A percentile compares a stretch with the other conserved stretches of the same genome.
phyloP scores from a whole-genome alignment of 1,284 basidiomycete genomes.

The Inonotus hispidus region DNA sequence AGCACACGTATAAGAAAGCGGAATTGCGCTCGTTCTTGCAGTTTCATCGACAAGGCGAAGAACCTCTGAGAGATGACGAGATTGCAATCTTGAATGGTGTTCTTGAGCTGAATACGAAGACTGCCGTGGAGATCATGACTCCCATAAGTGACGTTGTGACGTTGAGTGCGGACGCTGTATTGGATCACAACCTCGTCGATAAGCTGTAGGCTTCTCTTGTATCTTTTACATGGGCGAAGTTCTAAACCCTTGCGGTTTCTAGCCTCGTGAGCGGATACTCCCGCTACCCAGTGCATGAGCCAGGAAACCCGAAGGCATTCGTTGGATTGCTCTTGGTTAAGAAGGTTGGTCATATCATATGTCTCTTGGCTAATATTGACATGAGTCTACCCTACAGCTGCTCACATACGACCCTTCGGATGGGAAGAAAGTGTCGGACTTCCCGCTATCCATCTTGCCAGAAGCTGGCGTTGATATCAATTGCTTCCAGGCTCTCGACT shows the following conservation, averaged over 20 bases:
- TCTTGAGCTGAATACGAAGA: slow-evolving; percentile 80
- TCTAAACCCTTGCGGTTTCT: neutral
- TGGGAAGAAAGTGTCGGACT: slow-evolving; percentile 68
- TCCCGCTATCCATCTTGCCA: slow-evolving; percentile 79
- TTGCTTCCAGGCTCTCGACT: slow-evolving; percentile 81
- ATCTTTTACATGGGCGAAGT: neutral
- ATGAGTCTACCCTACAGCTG: slow-evolving; percentile 46
- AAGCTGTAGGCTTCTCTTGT: slow-evolving; percentile 44
- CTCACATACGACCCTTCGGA: slow-evolving; percentile 87
- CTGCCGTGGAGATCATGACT: slow-evolving; percentile 84
- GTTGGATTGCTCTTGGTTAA: slow-evolving; percentile 86
- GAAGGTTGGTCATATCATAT: slow-evolving; percentile 41
- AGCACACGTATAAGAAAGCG: slow-evolving; percentile 84
- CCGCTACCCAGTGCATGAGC: slow-evolving; percentile 86
- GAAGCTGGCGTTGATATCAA: slow-evolving; percentile 86
- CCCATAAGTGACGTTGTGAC: slow-evolving; percentile 81
- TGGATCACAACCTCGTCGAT: slow-evolving; percentile 79
- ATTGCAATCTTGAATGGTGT: slow-evolving; percentile 88
- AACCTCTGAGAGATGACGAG: slow-evolving; percentile 86
- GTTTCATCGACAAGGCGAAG: slow-evolving; percentile 82
- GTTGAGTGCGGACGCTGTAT: slow-evolving; percentile 67
- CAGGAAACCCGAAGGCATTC: slow-evolving; percentile 72
- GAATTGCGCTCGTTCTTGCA: slow-evolving; percentile 92
- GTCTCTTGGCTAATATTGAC: slow-evolving; percentile 7
- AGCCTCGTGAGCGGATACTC: slow-evolving; percentile 84